These are phyloP conservation scores for Grosmannia huntii DNA, from an alignment of 2,329 filamentous ascomycete genomes.

Conservation along the genomic window DNA sequence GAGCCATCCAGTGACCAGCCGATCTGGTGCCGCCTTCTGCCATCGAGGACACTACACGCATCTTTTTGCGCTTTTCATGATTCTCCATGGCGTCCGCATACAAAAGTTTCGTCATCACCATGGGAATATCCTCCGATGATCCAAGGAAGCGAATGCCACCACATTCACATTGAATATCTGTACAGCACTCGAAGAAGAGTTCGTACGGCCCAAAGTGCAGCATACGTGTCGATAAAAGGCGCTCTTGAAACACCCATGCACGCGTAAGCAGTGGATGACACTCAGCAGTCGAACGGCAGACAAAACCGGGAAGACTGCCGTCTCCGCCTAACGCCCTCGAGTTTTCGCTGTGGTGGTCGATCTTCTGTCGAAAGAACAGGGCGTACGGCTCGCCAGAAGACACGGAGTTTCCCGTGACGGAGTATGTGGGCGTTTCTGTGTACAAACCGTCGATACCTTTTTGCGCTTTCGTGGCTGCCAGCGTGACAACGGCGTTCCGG, in stretches of 20 bases:
- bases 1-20: neutral
- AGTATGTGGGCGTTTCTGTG: neutral
- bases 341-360: neutral
- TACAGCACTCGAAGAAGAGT: neutral
- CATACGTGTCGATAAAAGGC: neutral
- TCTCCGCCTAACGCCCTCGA: neutral
- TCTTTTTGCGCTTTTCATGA: neutral
- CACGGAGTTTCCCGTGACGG: neutral
- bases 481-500: neutral
- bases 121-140: neutral
- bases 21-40: neutral
- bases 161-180: neutral
- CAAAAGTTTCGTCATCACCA: neutral
- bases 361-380: neutral
- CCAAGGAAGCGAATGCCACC: neutral
- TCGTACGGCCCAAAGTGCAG: slow-evolving; percentile 1
- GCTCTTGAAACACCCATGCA: neutral
- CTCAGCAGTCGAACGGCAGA: neutral
- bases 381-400: neutral
- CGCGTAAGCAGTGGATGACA: neutral
- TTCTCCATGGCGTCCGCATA: neutral
- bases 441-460: neutral
- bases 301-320: neutral
- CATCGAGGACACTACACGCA: neutral
- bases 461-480: neutral